Evolutionary conservation across 441 rosid species (phyloP).

Genomic region (Adansonia madagascariensis): DNA sequence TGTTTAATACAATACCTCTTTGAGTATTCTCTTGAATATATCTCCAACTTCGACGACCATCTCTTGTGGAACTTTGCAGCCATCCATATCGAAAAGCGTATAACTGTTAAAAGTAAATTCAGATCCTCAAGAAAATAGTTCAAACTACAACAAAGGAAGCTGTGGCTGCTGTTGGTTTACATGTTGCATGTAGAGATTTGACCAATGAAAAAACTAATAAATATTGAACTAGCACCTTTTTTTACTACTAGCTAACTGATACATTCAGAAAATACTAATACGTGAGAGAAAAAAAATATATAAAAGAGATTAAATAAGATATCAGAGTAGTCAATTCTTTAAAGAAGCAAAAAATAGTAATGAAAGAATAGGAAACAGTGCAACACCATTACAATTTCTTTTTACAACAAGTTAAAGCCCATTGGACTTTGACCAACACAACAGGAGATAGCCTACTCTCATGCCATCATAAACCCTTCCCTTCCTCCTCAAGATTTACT

Average conservation of each 20-base stretch:
- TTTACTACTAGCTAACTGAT: neutral
- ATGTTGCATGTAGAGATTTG: neutral
- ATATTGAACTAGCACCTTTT: neutral
- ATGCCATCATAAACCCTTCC: neutral
- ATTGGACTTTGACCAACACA: neutral
- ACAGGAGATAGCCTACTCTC: neutral
- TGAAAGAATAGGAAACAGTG: neutral
- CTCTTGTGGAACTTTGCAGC: slow-evolving; percentile 61
- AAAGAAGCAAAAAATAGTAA: neutral
- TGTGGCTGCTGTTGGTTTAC: neutral
- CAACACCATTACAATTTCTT: neutral
- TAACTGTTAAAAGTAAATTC: slow-evolving; percentile 50
- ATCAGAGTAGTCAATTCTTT: neutral
- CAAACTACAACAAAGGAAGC: slow-evolving; percentile 15
- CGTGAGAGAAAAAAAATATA: neutral
- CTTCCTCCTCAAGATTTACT: neutral
- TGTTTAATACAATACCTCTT: slow-evolving; percentile 50
- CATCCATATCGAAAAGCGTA: slow-evolving; percentile 64
- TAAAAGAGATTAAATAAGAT: neutral
- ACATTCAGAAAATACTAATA: neutral
- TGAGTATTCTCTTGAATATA: slow-evolving; percentile 69
- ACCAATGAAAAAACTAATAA: slow-evolving; percentile 13
- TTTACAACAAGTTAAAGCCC: neutral
- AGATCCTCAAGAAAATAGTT: slow-evolving; percentile 27
- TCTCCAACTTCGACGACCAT: slow-evolving; percentile 78